Evolutionary conservation across 371 early-diverging fungal species (phyloP), one percentile per base, ranked within the genome.

Genomic region (Mucor irregularis): DNA sequence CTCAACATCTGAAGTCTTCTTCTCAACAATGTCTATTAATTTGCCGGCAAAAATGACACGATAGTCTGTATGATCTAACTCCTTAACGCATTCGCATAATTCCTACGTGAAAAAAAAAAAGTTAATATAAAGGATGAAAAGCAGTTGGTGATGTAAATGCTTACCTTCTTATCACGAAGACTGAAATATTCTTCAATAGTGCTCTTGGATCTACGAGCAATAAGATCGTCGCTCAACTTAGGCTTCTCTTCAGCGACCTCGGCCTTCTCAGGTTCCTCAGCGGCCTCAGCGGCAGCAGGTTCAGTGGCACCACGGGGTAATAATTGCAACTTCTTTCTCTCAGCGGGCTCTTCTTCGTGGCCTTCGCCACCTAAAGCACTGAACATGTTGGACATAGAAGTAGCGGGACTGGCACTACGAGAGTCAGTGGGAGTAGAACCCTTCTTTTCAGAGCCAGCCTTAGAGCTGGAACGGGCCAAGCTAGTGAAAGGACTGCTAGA

Each of bases 141-240:
- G 1, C 8, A 1, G 11, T 19, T 9, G 25, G 16, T 24, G 9
- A 34, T 11, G 33, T 7, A 26, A 21, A 21, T 1, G 29, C 62
- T 57, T 65, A 75, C 75, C 50, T 60, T 73, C 51, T 75, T 72
- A 58, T 88, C 88, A 49, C 65, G 71, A 49, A 85, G 53, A 34
- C 66, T 62, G 53, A 82, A 69, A 69, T 83, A 92, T 76, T 93
- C 94, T 44, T 84, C 78, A 42, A 89, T 56, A 53, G 85, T 84
- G 51, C 80, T 83, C 55, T 83, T 76, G 30, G 83, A 73, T 79
- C 84, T 90, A 61, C 77, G 73, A 55, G 78, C 66, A 14, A 84
- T 75, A 47, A 74, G 72, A 7, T 85, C 81, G 43, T 84, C 75
- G 25, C 83, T 74, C 64, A 79, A 69, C 74, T 73, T 78, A 56